phyloP scores from a whole-genome alignment of 208 protist species.

The Crithidia brevicula region DNA sequence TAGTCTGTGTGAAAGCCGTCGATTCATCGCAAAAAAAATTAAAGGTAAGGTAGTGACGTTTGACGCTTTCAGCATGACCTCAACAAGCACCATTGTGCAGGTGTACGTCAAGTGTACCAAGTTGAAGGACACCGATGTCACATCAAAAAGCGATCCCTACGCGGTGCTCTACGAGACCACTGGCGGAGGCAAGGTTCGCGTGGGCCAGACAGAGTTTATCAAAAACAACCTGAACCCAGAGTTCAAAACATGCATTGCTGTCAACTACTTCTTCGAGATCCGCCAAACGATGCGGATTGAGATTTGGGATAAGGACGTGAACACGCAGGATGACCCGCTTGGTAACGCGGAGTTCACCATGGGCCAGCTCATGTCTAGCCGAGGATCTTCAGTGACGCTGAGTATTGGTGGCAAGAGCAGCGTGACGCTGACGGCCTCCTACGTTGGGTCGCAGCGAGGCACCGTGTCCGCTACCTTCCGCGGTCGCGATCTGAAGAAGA shows the following conservation, averaged over 20 bases:
- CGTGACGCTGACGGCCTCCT: constrained; percentile 27
- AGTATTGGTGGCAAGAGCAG: constrained; percentile 23
- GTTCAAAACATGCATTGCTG: constrained; percentile 29
- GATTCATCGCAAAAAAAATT: too few relatives aligned
- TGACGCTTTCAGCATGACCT: not conserved
- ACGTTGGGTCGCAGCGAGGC: constrained; percentile 14
- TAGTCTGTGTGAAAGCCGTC: too few relatives aligned
- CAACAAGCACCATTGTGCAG: not conserved
- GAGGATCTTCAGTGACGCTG: constrained; percentile 21
- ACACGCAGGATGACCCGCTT: constrained; percentile 32
- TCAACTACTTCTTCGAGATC: constrained; percentile 51
- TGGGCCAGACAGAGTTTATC: constrained; percentile 12
- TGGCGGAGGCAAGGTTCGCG: not conserved
- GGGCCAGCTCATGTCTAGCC: constrained; percentile 29
- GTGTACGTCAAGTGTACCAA: constrained; percentile 6
- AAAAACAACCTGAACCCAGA: constrained; percentile 43
- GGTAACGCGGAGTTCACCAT: constrained; percentile 31
- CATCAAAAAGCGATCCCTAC: constrained; percentile 12
- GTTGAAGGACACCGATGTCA: constrained; percentile 3
- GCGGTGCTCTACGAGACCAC: constrained; percentile 1
- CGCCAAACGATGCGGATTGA: constrained; percentile 29
- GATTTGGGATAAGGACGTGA: constrained; percentile 34
- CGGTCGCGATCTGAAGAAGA: constrained; percentile 42
- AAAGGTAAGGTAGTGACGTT: too few relatives aligned
- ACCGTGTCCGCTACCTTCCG: constrained; percentile 21